These are phyloP conservation scores for Nidularia sp. DNA, from an alignment of 768 basidiomycete genomes.

Conservation along the genomic window DNA sequence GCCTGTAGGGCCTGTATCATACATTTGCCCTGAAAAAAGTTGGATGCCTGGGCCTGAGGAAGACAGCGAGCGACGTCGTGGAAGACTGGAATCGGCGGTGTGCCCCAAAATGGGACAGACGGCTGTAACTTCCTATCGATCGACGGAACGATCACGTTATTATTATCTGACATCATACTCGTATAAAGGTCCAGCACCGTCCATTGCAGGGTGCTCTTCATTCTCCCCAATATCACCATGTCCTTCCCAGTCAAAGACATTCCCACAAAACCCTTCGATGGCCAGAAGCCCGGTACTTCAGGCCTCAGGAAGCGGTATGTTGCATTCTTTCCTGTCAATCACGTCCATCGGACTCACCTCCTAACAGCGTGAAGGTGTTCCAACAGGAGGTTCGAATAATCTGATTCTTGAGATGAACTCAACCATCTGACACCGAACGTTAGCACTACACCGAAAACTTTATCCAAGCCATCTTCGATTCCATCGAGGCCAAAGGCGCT, in stretches of 20 bases:
- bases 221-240: constrained; percentile 23
- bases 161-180: constrained; percentile 23
- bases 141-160: constrained; percentile 24
- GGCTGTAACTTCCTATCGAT: too few species aligned
- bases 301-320: constrained; percentile 90
- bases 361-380: constrained; percentile 89
- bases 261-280: constrained; percentile 81
- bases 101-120: too few species aligned
- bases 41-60: too few species aligned
- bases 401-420: constrained; percentile 3
- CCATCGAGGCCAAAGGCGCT: constrained; percentile 74
- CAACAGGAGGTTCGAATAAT: constrained; percentile 76
- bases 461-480: constrained; percentile 88
- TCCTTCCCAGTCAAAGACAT: constrained; percentile 59
- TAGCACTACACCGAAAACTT: constrained; percentile 99
- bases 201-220: constrained; percentile 6
- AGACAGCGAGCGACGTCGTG: too few species aligned
- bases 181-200: too few species aligned
- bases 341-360: constrained; percentile 14
- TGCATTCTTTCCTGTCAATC: constrained; percentile 4
- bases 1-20: too few species aligned
- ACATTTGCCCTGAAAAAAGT: too few species aligned
- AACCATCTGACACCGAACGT: constrained; percentile 6
- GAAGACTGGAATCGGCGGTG: too few species aligned
- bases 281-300: constrained; percentile 97